Evolutionary conservation across 2,329 filamentous ascomycete genomes (phyloP).

Genomic region (Verticillium isaacii): DNA sequence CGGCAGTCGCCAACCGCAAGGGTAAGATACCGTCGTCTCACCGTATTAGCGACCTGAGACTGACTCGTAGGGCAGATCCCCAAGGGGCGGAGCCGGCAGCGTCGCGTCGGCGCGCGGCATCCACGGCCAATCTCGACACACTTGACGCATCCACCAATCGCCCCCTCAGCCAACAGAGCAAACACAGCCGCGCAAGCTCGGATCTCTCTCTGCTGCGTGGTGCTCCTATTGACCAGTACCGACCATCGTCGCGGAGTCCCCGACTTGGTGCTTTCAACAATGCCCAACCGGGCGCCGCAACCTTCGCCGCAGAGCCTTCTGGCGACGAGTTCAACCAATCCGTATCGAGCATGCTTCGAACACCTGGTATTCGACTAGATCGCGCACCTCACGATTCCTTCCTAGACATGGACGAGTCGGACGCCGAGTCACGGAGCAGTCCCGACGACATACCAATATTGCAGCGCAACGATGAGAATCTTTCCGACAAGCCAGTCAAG

Average conservation of each 20-base stretch:
- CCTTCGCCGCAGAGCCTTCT: conserved; percentile 32
- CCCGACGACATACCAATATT: conserved; percentile 65
- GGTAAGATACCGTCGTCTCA: conserved; percentile 46
- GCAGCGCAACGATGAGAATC: conserved; percentile 60
- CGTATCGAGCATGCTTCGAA: conserved; percentile 44
- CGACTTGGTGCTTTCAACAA: conserved; percentile 38
- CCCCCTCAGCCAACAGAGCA: conserved; percentile 57
- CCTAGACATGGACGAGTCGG: conserved; percentile 66
- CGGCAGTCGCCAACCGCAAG: conserved; percentile 61
- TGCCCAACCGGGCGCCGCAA: conserved; percentile 22
- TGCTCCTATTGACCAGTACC: conserved; percentile 36
- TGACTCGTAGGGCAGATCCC: conserved; percentile 5
- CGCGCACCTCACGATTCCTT: conserved; percentile 48
- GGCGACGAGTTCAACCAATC: conserved; percentile 31
- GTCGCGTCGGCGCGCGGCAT: conserved; percentile 53
- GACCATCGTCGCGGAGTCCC: conserved; percentile 30
- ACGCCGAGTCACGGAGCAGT: conserved; percentile 59
- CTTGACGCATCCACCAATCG: conserved; percentile 44
- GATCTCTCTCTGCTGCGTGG: conserved; percentile 59
- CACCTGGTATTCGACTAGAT: conserved; percentile 49
- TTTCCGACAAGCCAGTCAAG: conserved; percentile 49
- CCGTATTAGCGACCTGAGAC: background rate
- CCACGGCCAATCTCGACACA: conserved; percentile 56
- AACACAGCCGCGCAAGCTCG: conserved; percentile 66
- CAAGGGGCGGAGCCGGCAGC: conserved; percentile 30